Conservation (phyloP, 352 stramenopile species). For the Poterioochromonas sp. region DNA sequence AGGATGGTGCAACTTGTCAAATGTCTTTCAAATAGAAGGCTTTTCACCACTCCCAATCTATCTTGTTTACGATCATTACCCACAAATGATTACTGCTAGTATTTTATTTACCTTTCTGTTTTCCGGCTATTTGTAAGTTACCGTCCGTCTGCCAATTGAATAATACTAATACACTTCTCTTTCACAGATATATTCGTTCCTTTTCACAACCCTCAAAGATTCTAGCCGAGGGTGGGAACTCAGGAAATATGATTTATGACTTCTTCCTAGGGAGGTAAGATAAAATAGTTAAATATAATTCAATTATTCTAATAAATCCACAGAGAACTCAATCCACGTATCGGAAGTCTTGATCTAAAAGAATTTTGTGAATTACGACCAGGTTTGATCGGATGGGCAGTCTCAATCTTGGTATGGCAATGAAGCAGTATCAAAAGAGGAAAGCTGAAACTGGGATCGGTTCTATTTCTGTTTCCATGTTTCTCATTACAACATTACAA, state of each 20-base stretch:
- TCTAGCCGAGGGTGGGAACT: conserved; percentile 57
- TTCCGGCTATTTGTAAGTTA: conserved; percentile 64
- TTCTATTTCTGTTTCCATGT: conserved; percentile 39
- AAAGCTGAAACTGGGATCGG: too few species aligned
- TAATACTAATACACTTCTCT: too few species aligned
- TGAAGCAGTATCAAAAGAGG: too few species aligned
- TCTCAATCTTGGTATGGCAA: conserved; percentile 45
- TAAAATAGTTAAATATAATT: too few species aligned
- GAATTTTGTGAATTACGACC: conserved; percentile 50
- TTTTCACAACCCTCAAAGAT: conserved; percentile 52
- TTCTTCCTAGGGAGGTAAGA: conserved; percentile 80
- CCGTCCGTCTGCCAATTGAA: too few species aligned
- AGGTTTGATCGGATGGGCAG: conserved; percentile 45
- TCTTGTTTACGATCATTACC: conserved; percentile 51
- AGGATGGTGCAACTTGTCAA: background rate
- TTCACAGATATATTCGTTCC: conserved; percentile 8
- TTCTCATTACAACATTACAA: conserved; percentile 49
- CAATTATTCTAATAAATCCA: too few species aligned
- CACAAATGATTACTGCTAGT: conserved; percentile 55
- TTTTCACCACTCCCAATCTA: conserved; percentile 36
- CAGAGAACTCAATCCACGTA: conserved; percentile 66
- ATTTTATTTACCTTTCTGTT: conserved; percentile 54
- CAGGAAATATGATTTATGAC: conserved; percentile 68
- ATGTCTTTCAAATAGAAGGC: background rate
- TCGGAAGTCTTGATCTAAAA: conserved; percentile 48